These are phyloP conservation scores for Talaromyces liani DNA, from an alignment of 495 filamentous ascomycete species.

Conservation along the genomic window DNA sequence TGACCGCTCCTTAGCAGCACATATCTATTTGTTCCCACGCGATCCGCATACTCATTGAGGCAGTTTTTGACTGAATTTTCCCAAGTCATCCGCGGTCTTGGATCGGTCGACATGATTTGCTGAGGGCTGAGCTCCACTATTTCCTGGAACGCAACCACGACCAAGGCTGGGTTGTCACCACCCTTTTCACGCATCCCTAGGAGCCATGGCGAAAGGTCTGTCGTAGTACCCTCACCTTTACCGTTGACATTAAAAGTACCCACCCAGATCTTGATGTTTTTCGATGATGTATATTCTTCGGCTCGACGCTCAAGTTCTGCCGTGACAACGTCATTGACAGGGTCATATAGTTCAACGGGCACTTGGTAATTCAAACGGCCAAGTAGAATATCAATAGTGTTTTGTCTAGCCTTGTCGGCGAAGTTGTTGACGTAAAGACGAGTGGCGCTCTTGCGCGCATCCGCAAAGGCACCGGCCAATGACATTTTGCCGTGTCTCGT, in stretches of 20 bases:
- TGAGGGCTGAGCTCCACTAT: conserved; percentile 95
- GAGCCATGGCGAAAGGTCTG: conserved; percentile 82
- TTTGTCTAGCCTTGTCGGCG: conserved; percentile 84
- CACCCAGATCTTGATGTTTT: conserved; percentile 57
- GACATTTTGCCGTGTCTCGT: conserved; percentile 97
- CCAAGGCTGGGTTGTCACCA: conserved; percentile 42
- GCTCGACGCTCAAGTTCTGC: conserved; percentile 60
- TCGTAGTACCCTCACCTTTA: conserved; percentile 60
- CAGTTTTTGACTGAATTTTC: conserved; percentile 71
- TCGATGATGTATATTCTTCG: conserved; percentile 45
- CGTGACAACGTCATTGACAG: conserved; percentile 82
- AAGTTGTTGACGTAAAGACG: conserved; percentile 97
- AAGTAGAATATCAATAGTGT: conserved; percentile 86
- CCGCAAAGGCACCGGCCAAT: conserved; percentile 84
- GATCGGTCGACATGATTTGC: conserved; percentile 99
- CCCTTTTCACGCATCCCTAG: conserved; percentile 46
- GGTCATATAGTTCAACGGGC: conserved; percentile 83
- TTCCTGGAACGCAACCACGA: conserved; percentile 91
- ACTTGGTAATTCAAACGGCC: conserved; percentile 76
- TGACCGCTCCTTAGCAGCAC: conserved; percentile 86
- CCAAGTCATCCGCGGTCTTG: conserved; percentile 75
- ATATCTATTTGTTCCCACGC: conserved; percentile 64
- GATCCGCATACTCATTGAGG: conserved; percentile 61
- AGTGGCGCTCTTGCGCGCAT: conserved; percentile 89
- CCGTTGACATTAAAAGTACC: conserved; percentile 97